These are phyloP conservation scores for Eucalyptus cloeziana DNA, from an alignment of 345 rosid genomes.

Conservation along the genomic window DNA sequence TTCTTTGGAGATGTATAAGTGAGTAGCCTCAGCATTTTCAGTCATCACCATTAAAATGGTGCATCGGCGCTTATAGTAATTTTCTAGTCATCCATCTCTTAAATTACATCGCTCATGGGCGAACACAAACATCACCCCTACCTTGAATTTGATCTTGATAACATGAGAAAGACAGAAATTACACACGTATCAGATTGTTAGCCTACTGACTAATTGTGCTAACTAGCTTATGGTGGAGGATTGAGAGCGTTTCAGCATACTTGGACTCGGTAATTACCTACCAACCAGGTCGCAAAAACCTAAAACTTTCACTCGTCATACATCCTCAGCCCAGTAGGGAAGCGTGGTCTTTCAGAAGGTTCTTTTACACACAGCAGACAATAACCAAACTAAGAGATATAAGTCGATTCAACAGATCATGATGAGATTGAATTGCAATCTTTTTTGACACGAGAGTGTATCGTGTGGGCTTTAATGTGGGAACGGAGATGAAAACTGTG, in stretches of 20 bases:
- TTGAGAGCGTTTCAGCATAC: background rate
- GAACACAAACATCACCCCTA: background rate
- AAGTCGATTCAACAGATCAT: background rate
- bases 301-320: background rate
- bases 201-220: background rate
- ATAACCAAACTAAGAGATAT: background rate
- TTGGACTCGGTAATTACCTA: background rate
- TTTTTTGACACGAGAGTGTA: background rate
- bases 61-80: background rate
- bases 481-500: background rate
- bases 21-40: background rate
- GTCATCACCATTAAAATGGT: background rate
- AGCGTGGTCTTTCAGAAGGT: background rate
- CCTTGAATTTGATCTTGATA: background rate
- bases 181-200: background rate
- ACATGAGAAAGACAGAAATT: background rate
- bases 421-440: background rate
- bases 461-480: background rate
- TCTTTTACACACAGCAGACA: background rate
- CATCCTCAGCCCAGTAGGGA: background rate
- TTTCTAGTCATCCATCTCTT: background rate
- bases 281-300: background rate
- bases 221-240: background rate
- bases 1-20: background rate
- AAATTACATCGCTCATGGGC: background rate